These are phyloP conservation scores for Lactarius pseudohatsudake DNA, from an alignment of 768 basidiomycete genomes.

Conservation along the genomic window DNA sequence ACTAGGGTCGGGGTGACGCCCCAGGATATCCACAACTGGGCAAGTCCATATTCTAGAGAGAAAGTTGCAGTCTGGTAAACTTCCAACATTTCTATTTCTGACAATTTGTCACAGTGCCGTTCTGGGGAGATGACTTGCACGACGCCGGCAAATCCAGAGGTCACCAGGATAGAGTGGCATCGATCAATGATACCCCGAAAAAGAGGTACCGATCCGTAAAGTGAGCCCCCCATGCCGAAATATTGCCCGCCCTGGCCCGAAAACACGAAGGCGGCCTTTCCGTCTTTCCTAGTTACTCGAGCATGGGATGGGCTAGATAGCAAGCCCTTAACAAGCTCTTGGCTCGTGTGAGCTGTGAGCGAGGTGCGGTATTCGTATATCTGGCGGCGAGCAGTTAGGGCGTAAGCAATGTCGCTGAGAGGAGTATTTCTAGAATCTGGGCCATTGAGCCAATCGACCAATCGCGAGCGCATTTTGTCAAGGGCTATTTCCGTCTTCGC, in stretches of 20 bases:
- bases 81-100: slow-evolving; percentile 42
- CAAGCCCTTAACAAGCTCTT: slow-evolving; percentile 51
- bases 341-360: slow-evolving; percentile 43
- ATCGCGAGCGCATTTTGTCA: slow-evolving; percentile 47
- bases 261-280: slow-evolving; percentile 62
- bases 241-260: slow-evolving; percentile 75
- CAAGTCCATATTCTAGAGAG: slow-evolving; percentile 61
- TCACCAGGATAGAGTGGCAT: slow-evolving; percentile 52
- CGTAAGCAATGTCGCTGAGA: slow-evolving; percentile 61
- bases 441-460: slow-evolving; percentile 49
- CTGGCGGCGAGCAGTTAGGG: slow-evolving; percentile 64
- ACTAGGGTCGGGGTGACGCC: slow-evolving; percentile 61
- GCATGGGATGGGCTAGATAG: slow-evolving; percentile 37
- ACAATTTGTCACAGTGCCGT: slow-evolving; percentile 31
- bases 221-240: slow-evolving; percentile 56
- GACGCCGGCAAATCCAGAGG: slow-evolving; percentile 53
- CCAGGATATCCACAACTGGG: slow-evolving; percentile 67
- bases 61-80: slow-evolving; percentile 56
- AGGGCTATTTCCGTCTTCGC: slow-evolving; percentile 54
- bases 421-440: slow-evolving; percentile 30
- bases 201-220: slow-evolving; percentile 50
- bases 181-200: slow-evolving; percentile 57
- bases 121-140: slow-evolving; percentile 38
- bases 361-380: slow-evolving; percentile 54
- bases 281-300: slow-evolving; percentile 34